Evolutionary conservation across 2,329 filamentous ascomycete genomes (phyloP).

Genomic region (Aureobasidium sp.): DNA sequence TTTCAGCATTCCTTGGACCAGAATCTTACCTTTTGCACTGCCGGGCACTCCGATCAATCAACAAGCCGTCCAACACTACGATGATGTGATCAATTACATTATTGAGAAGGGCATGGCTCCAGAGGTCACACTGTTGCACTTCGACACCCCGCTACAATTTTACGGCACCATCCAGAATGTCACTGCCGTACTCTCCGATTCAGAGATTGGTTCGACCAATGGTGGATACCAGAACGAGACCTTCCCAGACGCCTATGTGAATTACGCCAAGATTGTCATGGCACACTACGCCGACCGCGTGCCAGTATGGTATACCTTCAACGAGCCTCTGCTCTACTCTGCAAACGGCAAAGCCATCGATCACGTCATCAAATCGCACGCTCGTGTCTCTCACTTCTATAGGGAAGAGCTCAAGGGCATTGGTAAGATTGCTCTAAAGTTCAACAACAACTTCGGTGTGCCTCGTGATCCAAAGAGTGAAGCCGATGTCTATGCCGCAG

Average conservation of each 20-base stretch:
- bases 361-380: slow-evolving; percentile 16
- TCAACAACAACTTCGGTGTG: slow-evolving; percentile 33
- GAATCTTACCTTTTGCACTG: slow-evolving; percentile 37
- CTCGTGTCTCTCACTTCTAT: slow-evolving; percentile 36
- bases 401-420: slow-evolving; percentile 43
- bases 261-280: slow-evolving; percentile 30
- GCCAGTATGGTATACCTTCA: slow-evolving; percentile 29
- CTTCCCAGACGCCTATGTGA: slow-evolving; percentile 25
- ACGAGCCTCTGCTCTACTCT: slow-evolving; percentile 13
- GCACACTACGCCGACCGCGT: slow-evolving; percentile 28
- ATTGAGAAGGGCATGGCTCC: slow-evolving; percentile 36
- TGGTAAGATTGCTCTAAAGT: slow-evolving; percentile 43
- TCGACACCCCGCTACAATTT: slow-evolving; percentile 25
- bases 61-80: slow-evolving; percentile 36
- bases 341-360: not conserved
- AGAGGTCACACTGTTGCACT: slow-evolving; percentile 37
- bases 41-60: slow-evolving; percentile 35
- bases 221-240: slow-evolving; percentile 22
- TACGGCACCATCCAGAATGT: not conserved
- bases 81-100: slow-evolving; percentile 37
- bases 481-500: slow-evolving; percentile 36
- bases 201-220: not conserved
- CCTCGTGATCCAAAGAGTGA: slow-evolving; percentile 29
- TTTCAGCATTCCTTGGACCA: slow-evolving; percentile 38
- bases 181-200: slow-evolving; percentile 19